Percentiles rank a stretch among this genome's conserved stretches.
Conservation (phyloP, 2,329 filamentous ascomycete genomes). For the Aspergillus sp. region DNA sequence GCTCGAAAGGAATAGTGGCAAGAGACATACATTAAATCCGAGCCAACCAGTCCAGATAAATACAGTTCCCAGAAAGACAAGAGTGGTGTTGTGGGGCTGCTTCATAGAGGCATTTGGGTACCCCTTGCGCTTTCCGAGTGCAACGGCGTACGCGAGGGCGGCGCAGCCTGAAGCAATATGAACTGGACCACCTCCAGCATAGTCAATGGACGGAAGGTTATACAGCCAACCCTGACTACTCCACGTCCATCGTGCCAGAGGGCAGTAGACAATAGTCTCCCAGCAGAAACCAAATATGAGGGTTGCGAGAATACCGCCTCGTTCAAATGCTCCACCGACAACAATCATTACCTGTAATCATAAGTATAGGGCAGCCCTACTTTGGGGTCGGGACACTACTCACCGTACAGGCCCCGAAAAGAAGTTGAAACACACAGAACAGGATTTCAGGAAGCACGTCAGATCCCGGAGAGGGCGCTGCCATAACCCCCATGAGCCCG, state of each 20-base stretch:
- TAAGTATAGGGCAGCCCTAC: constrained; percentile 19
- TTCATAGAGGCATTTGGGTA: constrained; percentile 53
- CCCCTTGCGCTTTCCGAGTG: constrained; percentile 68
- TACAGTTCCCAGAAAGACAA: constrained; percentile 68
- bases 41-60: constrained; percentile 54
- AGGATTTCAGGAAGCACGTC: constrained; percentile 62
- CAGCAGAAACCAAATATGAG: constrained; percentile 71
- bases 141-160: constrained; percentile 70
- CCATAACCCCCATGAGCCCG: constrained; percentile 60
- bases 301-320: constrained; percentile 63
- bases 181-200: constrained; percentile 72
- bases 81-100: constrained; percentile 69
- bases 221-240: constrained; percentile 71
- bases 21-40: constrained; percentile 51
- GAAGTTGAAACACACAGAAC: constrained; percentile 65
- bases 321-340: constrained; percentile 63
- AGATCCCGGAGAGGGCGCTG: constrained; percentile 60
- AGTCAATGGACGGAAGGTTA: constrained; percentile 68
- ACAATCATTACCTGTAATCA: constrained; percentile 61
- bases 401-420: constrained; percentile 55
- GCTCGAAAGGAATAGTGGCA: not conserved
- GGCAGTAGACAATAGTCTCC: constrained; percentile 70
- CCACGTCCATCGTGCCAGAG: constrained; percentile 77
- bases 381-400: not conserved
- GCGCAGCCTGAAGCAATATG: constrained; percentile 72